Conservation (phyloP, 116 monocot species). For the Dioscorea cayenensis region DNA sequence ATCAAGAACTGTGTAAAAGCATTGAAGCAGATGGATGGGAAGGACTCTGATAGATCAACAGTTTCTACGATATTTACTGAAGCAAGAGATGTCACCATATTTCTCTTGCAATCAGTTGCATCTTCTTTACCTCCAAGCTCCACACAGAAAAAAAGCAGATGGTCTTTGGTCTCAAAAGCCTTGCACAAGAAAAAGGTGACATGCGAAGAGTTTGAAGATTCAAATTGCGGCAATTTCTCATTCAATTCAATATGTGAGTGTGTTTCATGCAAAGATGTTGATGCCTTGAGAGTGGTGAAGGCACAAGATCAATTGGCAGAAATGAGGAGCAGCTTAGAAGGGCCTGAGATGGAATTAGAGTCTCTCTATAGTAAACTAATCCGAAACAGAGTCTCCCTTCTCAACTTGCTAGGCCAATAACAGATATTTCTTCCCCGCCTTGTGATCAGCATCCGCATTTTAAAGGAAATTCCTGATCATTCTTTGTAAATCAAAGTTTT, state of each 20-base stretch:
- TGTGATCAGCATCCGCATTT: slow-evolving; percentile 1
- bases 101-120: slow-evolving; percentile 12
- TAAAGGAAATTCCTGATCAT: not conserved
- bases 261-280: slow-evolving; percentile 2
- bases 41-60: not conserved
- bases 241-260: slow-evolving; percentile 1
- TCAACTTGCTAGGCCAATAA: slow-evolving; percentile 11
- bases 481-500: not conserved
- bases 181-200: not conserved
- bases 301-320: slow-evolving; percentile 17
- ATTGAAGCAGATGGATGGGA: not conserved
- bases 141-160: slow-evolving; percentile 2
- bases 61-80: slow-evolving; percentile 17
- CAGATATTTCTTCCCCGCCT: not conserved
- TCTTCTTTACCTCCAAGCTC: not conserved
- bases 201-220: not conserved
- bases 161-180: not conserved
- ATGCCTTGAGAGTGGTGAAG: slow-evolving; percentile 2
- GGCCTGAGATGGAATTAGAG: slow-evolving; percentile 10
- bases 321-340: not conserved
- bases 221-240: not conserved
- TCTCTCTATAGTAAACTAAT: slow-evolving; percentile 12
- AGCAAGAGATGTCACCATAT: slow-evolving; percentile 20
- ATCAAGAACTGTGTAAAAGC: slow-evolving; percentile 4
- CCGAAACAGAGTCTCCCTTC: slow-evolving; percentile 24